Percentiles rank a stretch among this genome's conserved stretches.
These are phyloP conservation scores for Aspergillus hiratsukae DNA, from an alignment of 2,329 filamentous ascomycete species.

Conservation along the genomic window DNA sequence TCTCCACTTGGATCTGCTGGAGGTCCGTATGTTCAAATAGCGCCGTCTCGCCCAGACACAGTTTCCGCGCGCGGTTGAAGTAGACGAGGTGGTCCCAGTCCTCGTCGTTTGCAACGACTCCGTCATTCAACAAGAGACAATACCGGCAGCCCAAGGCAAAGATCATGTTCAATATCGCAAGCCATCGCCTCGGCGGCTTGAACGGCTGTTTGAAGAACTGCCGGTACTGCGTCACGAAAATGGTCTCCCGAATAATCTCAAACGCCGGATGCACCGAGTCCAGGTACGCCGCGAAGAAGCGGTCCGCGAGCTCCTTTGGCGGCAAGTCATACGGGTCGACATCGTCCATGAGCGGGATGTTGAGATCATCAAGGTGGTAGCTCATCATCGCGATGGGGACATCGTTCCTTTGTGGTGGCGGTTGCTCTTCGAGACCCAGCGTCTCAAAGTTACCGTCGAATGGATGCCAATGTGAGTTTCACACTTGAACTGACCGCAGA, in stretches of 20 bases:
- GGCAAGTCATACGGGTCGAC: conserved; percentile 37
- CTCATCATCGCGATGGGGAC: conserved; percentile 26
- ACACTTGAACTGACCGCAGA: neutral
- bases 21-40: conserved; percentile 40
- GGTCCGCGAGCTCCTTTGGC: conserved; percentile 31
- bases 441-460: conserved; percentile 1
- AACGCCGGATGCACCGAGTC: conserved; percentile 38
- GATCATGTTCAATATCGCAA: conserved; percentile 45
- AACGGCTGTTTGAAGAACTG: conserved; percentile 25
- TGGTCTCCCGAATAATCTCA: conserved; percentile 34
- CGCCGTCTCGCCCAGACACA: conserved; percentile 32
- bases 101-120: conserved; percentile 9
- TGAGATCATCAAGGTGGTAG: conserved; percentile 39
- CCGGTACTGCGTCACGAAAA: conserved; percentile 36
- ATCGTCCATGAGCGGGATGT: conserved; percentile 29
- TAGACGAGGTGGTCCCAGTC: conserved; percentile 37
- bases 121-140: conserved; percentile 28
- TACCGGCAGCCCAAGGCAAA: conserved; percentile 42
- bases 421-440: neutral
- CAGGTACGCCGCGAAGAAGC: conserved; percentile 38
- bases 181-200: conserved; percentile 32
- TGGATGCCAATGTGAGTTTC: conserved; percentile 44
- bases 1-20: conserved; percentile 41
- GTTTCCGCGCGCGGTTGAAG: conserved; percentile 36
- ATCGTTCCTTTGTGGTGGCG: conserved; percentile 6